Conservation (phyloP, 2,329 filamentous ascomycete species). For the Aspergillus puulaauensis region DNA sequence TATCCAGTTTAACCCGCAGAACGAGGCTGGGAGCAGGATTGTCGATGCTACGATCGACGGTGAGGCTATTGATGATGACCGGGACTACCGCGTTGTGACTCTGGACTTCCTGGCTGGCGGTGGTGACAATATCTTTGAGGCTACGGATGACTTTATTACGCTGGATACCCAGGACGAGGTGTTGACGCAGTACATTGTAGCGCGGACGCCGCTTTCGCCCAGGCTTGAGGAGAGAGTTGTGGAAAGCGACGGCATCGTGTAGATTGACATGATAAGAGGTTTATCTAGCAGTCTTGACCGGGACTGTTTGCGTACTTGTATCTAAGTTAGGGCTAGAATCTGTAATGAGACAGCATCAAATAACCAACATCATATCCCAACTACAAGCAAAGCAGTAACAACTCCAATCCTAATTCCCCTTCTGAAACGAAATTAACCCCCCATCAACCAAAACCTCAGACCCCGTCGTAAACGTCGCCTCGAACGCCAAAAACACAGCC, state of each 20-base stretch:
- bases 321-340: too few species aligned
- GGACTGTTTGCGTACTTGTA: too few species aligned
- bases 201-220: not conserved
- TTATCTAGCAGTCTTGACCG: too few species aligned
- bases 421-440: conserved; percentile 1
- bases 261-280: too few species aligned
- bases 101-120: conserved; percentile 6
- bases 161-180: conserved; percentile 6
- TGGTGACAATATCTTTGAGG: conserved; percentile 4
- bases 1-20: conserved; percentile 1
- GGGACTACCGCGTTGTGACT: conserved; percentile 1
- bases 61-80: not conserved
- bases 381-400: too few species aligned
- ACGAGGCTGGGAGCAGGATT: not conserved
- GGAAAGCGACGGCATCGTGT: not conserved
- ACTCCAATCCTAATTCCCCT: not conserved
- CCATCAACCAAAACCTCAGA: conserved; percentile 11
- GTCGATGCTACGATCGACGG: not conserved
- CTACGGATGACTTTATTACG: conserved; percentile 3
- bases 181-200: not conserved
- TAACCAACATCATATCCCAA: too few species aligned
- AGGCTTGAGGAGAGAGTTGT: conserved; percentile 2
- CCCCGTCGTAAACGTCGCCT: conserved; percentile 13
- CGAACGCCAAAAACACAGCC: conserved; percentile 10
- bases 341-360: too few species aligned